Conservation (phyloP, 2,329 filamentous ascomycete genomes). For the Curvularia verruculosa region DNA sequence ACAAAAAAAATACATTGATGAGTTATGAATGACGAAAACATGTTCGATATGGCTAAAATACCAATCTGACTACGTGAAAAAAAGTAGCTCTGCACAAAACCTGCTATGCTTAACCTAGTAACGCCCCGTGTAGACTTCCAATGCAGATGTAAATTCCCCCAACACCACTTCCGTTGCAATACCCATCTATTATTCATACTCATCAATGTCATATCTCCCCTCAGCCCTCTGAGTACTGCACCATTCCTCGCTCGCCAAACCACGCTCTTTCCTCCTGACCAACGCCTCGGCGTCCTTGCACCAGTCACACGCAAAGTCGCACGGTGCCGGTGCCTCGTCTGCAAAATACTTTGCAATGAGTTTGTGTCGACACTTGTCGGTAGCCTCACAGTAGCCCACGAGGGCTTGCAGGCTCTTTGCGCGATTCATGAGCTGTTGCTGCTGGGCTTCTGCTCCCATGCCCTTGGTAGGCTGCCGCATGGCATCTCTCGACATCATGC, state of each 20-base stretch:
- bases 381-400: slow-evolving; percentile 81
- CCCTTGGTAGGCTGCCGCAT: slow-evolving; percentile 57
- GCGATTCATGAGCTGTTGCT: slow-evolving; percentile 49
- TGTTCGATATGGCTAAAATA: background rate
- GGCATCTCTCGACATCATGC: slow-evolving; percentile 56
- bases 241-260: slow-evolving; percentile 57
- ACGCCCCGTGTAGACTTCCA: background rate
- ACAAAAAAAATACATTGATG: too few species aligned
- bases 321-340: slow-evolving; percentile 44
- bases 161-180: background rate
- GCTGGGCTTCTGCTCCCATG: slow-evolving; percentile 42
- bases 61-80: background rate
- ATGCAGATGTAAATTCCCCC: background rate
- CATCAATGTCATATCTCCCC: slow-evolving; percentile 50
- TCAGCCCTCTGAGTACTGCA: slow-evolving; percentile 55
- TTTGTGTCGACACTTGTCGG: slow-evolving; percentile 71
- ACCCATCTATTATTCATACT: slow-evolving; percentile 39
- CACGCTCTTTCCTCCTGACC: slow-evolving; percentile 52
- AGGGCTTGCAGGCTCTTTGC: slow-evolving; percentile 61
- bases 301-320: slow-evolving; percentile 58
- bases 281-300: slow-evolving; percentile 53
- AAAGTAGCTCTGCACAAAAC: background rate
- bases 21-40: slow-evolving; percentile 1
- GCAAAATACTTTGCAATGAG: slow-evolving; percentile 48
- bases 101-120: background rate